Evolutionary conservation across 2,329 filamentous ascomycete species (phyloP), one percentile per base, ranked within the genome.

Genomic region (Calonectria pseudoreteaudii): DNA sequence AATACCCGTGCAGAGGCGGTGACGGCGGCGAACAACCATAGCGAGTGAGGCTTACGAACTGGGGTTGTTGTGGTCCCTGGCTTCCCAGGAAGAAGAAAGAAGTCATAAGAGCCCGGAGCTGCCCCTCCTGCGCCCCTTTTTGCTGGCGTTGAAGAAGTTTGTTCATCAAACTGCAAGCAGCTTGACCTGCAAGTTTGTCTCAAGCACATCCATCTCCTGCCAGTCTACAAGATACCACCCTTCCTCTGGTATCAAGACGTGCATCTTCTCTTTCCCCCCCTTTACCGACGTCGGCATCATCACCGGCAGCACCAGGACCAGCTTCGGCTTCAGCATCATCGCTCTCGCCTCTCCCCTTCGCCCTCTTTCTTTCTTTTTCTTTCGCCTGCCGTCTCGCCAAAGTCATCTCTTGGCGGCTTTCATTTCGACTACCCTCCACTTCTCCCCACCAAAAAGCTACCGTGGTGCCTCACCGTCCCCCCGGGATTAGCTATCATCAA

Each of bases 1-100:
- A 70, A 64, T 41, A 64, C 31, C 68, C 60, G 71, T 68, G 73
- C 71, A 73, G 76, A 79, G 75, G 78, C 78, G 77, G 77, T 80
- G 78, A 77, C 77, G 72, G 71, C 67, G 34, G 66, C 74, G 52
- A 71, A 60, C 62, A 49, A 58, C 49, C 38, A 67, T 16, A 72
- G 41, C n/a, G 16, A 65, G 28, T 34, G 49, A 53, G 23, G 41
- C 70, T 56, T 23, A 53, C 53, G 26, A 52, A 64, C 56, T 50
- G 52, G 60, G 47, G 58, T 36, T 28, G 62, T 31, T 52, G 65
- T 49, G 62, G 58, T 53, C 49, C 49, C 62, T 47, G 28, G 34
- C 20, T 50, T 53, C 47, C n/a, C 38, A 58, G 41, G 65, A 58
- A 70, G 58, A 72, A 68, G 69, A 50, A 66, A 73, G 38, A 53